Conservation (phyloP, 2,329 filamentous ascomycete species). For the Chrysosphaeria jannelii region DNA sequence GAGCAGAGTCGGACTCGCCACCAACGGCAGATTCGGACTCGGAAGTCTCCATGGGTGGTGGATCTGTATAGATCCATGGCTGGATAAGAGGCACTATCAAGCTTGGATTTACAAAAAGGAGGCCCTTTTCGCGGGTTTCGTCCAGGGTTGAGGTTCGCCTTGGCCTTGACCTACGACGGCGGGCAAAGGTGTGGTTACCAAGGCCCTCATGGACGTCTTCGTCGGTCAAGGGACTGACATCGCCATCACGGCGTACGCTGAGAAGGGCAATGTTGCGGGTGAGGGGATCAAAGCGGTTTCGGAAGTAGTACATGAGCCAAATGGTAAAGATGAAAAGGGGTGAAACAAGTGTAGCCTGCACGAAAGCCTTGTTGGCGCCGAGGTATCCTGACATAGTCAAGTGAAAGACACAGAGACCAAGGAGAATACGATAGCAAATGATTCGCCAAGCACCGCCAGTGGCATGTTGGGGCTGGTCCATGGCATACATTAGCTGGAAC, state of each 20-base stretch:
- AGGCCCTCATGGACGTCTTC: slow-evolving; percentile 10
- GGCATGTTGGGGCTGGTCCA: slow-evolving; percentile 87
- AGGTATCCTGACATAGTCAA: slow-evolving; percentile 71
- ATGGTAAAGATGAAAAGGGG: slow-evolving; percentile 55
- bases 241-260: slow-evolving; percentile 39
- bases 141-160: slow-evolving; percentile 33
- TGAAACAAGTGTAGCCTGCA: slow-evolving; percentile 37
- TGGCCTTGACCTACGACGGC: slow-evolving; percentile 3
- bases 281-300: slow-evolving; percentile 54
- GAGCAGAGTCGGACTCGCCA: too few species aligned
- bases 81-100: slow-evolving; percentile 36
- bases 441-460: slow-evolving; percentile 89
- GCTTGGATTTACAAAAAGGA: slow-evolving; percentile 49
- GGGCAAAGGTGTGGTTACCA: slow-evolving; percentile 9
- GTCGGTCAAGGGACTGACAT: slow-evolving; percentile 15
- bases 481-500: slow-evolving; percentile 90
- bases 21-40: too few species aligned
- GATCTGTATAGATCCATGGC: slow-evolving; percentile 35
- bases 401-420: slow-evolving; percentile 72
- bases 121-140: slow-evolving; percentile 37
- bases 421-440: slow-evolving; percentile 72
- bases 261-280: slow-evolving; percentile 79
- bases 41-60: too few species aligned
- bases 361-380: slow-evolving; percentile 41
- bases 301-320: slow-evolving; percentile 72